phyloP scores from a whole-genome alignment of 257 asterid species.

The Capsicum rhomboideum region DNA sequence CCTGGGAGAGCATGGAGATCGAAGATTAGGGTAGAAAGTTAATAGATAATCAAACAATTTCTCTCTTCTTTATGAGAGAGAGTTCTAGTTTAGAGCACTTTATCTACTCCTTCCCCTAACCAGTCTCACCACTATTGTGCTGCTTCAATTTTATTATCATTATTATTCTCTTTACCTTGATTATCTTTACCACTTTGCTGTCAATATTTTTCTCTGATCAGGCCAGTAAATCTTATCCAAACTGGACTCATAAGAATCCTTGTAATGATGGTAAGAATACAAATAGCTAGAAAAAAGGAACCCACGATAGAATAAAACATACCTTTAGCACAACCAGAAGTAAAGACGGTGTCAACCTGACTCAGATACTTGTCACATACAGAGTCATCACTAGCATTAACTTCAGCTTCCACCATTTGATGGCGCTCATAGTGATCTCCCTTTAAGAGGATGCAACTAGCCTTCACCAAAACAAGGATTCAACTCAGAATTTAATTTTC shows the following conservation, averaged over 20 bases:
- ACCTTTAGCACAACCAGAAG: constrained; percentile 63
- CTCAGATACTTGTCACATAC: constrained; percentile 48
- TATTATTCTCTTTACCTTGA: too few species aligned
- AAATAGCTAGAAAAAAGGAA: not conserved
- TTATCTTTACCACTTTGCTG: too few species aligned
- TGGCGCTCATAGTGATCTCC: constrained; percentile 45
- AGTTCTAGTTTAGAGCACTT: too few species aligned
- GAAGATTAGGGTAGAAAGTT: too few species aligned
- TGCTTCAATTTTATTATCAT: too few species aligned
- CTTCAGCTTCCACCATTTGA: constrained; percentile 41
- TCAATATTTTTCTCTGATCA: not conserved
- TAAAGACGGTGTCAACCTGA: constrained; percentile 46
- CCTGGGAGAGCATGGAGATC: too few species aligned
- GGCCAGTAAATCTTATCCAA: not conserved
- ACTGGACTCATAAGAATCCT: not conserved
- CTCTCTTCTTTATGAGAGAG: too few species aligned
- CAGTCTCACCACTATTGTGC: too few species aligned
- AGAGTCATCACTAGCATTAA: constrained; percentile 38
- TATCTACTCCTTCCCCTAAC: too few species aligned
- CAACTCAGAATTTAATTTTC: constrained; percentile 11
- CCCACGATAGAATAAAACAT: constrained; percentile 1
- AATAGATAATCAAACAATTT: too few species aligned
- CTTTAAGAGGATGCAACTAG: constrained; percentile 56
- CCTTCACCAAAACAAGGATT: constrained; percentile 40
- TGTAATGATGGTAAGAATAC: not conserved